Conservation (phyloP, 768 basidiomycete genomes). For the Podaxis pistillaris region DNA sequence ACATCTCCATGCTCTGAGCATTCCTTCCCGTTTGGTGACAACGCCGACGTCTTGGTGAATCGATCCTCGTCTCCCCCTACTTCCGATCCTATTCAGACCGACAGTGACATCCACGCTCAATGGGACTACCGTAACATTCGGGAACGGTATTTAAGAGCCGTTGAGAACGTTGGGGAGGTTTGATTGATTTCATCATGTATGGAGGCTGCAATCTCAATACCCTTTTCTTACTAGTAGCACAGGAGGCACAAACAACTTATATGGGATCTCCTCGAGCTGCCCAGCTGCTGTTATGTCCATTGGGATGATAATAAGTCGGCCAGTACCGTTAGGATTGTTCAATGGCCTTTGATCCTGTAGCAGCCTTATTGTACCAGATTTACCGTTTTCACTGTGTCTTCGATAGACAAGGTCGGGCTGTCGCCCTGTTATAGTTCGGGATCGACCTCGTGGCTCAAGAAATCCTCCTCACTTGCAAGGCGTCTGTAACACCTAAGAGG, state of each 20-base stretch:
- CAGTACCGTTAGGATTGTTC: neutral
- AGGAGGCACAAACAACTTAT: neutral
- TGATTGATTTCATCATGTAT: neutral
- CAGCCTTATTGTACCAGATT: neutral
- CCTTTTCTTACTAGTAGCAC: constrained; percentile 1
- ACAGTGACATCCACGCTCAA: neutral
- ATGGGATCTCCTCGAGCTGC: constrained; percentile 4
- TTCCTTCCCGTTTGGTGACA: neutral
- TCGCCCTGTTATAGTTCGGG: neutral
- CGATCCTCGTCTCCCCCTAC: constrained; percentile 7
- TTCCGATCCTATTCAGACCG: neutral
- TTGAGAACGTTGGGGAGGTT: constrained; percentile 2
- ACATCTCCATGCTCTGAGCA: constrained; percentile 6
- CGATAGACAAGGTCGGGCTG: neutral
- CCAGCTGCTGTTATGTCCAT: constrained; percentile 4
- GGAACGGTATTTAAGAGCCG: neutral
- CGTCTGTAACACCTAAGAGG: too few relatives aligned
- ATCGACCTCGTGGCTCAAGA: too few relatives aligned
- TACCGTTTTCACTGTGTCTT: neutral
- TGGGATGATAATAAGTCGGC: neutral
- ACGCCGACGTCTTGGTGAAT: neutral
- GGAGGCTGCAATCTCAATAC: neutral
- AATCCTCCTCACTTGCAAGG: too few relatives aligned
- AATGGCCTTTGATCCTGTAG: neutral
- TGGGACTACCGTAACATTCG: neutral